phyloP scores from a whole-genome alignment of 306 rosid genomes.

The Bauhinia variegata region DNA sequence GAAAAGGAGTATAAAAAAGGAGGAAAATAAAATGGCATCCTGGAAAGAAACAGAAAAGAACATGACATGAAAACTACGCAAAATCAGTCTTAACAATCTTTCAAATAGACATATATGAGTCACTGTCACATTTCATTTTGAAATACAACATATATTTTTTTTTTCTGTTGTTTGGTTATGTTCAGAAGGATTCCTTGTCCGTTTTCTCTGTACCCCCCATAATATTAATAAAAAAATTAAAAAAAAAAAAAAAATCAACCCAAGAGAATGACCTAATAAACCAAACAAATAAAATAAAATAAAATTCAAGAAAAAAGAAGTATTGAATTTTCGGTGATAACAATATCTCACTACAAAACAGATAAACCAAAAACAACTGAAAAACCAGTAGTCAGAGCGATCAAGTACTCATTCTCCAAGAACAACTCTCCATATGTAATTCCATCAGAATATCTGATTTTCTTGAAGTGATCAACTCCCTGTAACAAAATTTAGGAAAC shows the following conservation, averaged over 20 bases:
- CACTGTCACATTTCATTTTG: constrained; percentile 16
- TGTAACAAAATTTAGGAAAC: constrained; percentile 45
- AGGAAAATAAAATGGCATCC: no score
- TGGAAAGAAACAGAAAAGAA: no score
- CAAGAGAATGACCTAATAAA: constrained; percentile 27
- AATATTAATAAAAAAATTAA: constrained; percentile 18
- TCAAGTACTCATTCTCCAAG: constrained; percentile 86
- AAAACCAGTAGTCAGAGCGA: constrained; percentile 35
- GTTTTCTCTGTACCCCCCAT: background rate
- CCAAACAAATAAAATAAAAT: constrained; percentile 13
- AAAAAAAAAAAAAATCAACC: constrained; percentile 1
- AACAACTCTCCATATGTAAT: constrained; percentile 94
- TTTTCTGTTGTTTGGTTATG: background rate
- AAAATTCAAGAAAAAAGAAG: constrained; percentile 2
- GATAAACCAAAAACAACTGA: constrained; percentile 18
- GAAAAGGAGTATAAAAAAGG: no score
- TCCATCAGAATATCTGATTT: constrained; percentile 89
- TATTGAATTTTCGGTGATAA: constrained; percentile 5
- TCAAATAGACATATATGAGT: background rate
- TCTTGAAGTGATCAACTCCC: constrained; percentile 98
- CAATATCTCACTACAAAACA: constrained; percentile 24
- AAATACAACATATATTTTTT: no score
- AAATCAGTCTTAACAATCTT: background rate
- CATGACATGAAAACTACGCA: no score
- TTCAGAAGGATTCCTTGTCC: constrained; percentile 10